Evolutionary conservation across 768 basidiomycete species (phyloP).

Genomic region (Collybia mongolica): DNA sequence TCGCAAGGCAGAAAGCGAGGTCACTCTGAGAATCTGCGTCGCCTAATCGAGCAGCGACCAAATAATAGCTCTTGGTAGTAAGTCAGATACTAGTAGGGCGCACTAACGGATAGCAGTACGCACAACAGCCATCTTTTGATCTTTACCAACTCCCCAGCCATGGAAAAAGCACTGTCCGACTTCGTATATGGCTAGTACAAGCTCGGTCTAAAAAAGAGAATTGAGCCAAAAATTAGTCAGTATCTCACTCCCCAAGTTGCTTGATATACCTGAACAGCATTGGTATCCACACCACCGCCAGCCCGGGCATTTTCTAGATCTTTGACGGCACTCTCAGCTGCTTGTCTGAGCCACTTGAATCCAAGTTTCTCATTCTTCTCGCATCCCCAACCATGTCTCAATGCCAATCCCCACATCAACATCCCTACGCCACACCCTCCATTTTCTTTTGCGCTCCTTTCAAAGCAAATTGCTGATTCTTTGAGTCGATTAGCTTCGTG

Average conservation of each 20-base stretch:
- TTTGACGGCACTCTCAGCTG: constrained; percentile 77
- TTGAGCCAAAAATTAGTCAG: background rate
- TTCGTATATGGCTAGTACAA: constrained; percentile 88
- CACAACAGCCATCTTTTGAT: constrained; percentile 88
- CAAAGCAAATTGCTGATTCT: constrained; percentile 73
- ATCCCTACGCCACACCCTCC: constrained; percentile 89
- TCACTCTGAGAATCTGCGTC: constrained; percentile 88
- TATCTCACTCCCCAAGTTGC: background rate
- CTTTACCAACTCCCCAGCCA: constrained; percentile 86
- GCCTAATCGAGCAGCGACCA: constrained; percentile 79
- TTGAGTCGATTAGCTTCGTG: constrained; percentile 72
- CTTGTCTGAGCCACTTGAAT: constrained; percentile 81
- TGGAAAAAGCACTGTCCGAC: constrained; percentile 92
- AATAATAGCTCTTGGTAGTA: constrained; percentile 68
- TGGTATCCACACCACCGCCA: constrained; percentile 44
- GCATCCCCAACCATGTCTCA: constrained; percentile 89
- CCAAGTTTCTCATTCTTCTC: constrained; percentile 74
- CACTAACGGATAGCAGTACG: constrained; percentile 23
- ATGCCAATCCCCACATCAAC: constrained; percentile 87
- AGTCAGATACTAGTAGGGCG: constrained; percentile 1
- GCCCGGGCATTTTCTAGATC: constrained; percentile 67
- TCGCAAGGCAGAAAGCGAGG: constrained; percentile 80
- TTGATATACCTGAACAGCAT: constrained; percentile 49
- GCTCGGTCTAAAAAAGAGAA: constrained; percentile 53
- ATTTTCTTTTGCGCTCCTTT: constrained; percentile 66